These are phyloP conservation scores for Persicaria tinctoria DNA, from an alignment of 148 eudicot species.

Conservation along the genomic window DNA sequence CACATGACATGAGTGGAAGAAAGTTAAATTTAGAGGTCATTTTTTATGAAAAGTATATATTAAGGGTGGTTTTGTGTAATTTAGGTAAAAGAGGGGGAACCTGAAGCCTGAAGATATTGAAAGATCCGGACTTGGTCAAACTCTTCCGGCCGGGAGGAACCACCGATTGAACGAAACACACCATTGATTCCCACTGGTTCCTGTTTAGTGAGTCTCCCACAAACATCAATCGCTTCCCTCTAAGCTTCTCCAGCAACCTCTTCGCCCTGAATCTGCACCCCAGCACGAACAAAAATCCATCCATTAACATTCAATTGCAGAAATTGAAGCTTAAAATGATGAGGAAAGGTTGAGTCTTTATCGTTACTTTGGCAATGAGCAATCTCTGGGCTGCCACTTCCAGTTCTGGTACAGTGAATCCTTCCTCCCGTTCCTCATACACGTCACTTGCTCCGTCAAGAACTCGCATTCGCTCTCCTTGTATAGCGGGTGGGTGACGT, in stretches of 20 bases:
- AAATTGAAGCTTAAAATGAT: background rate
- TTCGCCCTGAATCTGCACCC: slow-evolving; percentile 57
- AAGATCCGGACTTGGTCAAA: slow-evolving; percentile 64
- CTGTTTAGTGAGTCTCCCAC: slow-evolving; percentile 95
- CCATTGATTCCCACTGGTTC: slow-evolving; percentile 99
- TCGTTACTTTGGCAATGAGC: slow-evolving; percentile 68
- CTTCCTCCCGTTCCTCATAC: slow-evolving; percentile 83
- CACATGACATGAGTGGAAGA: no score
- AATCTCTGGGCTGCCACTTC: slow-evolving; percentile 97
- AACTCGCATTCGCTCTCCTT: slow-evolving; percentile 75
- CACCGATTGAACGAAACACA: slow-evolving; percentile 80
- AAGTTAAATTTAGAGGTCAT: no score
- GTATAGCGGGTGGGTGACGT: slow-evolving; percentile 60
- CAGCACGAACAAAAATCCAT: background rate
- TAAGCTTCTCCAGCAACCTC: slow-evolving; percentile 72
- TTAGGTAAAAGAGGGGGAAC: slow-evolving; percentile 17
- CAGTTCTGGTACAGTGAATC: slow-evolving; percentile 73
- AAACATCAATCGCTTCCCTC: slow-evolving; percentile 89
- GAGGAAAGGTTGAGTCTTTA: background rate
- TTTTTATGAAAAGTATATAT: no score
- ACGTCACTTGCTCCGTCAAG: slow-evolving; percentile 79
- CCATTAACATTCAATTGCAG: background rate
- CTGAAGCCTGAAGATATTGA: slow-evolving; percentile 73
- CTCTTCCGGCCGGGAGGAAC: slow-evolving; percentile 62
- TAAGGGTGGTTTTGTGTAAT: background rate